Percentiles rank a stretch among this genome's conserved stretches.
Evolutionary conservation across 192 early-diverging fungal genomes (phyloP).

Genomic region (Tieghemiomyces parasiticus): DNA sequence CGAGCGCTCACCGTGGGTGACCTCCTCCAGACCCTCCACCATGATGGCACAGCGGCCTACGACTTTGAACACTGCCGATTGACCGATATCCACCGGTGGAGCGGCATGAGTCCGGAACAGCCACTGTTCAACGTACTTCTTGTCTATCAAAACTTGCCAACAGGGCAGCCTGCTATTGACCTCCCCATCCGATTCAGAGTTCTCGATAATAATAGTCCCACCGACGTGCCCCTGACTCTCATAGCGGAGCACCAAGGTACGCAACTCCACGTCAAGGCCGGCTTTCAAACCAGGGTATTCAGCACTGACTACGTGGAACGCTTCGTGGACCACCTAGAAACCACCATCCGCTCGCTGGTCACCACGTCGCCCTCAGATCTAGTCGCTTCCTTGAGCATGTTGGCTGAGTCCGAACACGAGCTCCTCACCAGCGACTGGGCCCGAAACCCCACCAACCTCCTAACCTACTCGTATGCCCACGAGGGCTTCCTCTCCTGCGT

Average conservation of each 20-base stretch:
- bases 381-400: not conserved
- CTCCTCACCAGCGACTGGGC: not conserved
- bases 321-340: not conserved
- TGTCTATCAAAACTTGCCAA: not conserved
- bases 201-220: not conserved
- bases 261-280: not conserved
- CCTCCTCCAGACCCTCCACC: not conserved
- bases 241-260: not conserved
- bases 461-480: not conserved
- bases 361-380: not conserved
- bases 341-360: not conserved
- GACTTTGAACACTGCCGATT: not conserved
- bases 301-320: not conserved
- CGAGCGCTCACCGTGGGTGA: not conserved
- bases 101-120: not conserved
- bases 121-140: not conserved
- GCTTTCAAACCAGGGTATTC: not conserved
- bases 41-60: not conserved
- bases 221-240: not conserved
- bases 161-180: not conserved
- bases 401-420: not conserved
- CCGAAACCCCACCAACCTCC: not conserved
- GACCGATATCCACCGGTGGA: not conserved
- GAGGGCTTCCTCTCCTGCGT: not conserved
- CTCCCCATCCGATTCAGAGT: not conserved